Conservation (phyloP, 2,329 filamentous ascomycete species). For the Xylaria arbuscula region DNA sequence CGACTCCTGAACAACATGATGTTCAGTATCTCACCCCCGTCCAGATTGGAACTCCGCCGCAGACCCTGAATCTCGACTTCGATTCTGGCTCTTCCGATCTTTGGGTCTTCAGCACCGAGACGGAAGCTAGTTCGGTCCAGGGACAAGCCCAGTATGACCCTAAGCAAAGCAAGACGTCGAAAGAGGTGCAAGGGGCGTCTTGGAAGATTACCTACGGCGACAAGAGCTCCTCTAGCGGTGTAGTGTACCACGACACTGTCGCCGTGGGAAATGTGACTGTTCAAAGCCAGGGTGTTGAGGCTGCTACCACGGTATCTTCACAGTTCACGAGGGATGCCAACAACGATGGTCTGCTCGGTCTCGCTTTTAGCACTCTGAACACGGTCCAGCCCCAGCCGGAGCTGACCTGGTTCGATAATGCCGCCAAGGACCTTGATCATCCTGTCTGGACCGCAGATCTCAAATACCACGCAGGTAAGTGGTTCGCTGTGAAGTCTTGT, state of each 20-base stretch:
- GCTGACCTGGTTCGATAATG: slow-evolving; percentile 52
- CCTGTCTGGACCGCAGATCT: slow-evolving; percentile 52
- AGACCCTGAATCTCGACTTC: slow-evolving; percentile 49
- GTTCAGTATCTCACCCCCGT: slow-evolving; percentile 49
- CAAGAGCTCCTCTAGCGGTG: slow-evolving; percentile 49
- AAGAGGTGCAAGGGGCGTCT: slow-evolving; percentile 41
- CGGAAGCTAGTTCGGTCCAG: slow-evolving; percentile 31
- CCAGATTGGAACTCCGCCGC: slow-evolving; percentile 48
- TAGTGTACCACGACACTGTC: slow-evolving; percentile 50
- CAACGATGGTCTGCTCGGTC: slow-evolving; percentile 50
- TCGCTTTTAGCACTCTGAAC: slow-evolving; percentile 51
- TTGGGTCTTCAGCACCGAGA: slow-evolving; percentile 50
- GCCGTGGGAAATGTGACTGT: slow-evolving; percentile 47
- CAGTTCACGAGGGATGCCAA: slow-evolving; percentile 48
- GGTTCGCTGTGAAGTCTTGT: neutral
- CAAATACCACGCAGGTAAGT: slow-evolving; percentile 42
- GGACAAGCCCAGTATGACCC: slow-evolving; percentile 48
- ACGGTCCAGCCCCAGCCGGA: slow-evolving; percentile 44
- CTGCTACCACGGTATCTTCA: slow-evolving; percentile 43
- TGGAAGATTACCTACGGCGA: slow-evolving; percentile 52
- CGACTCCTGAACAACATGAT: slow-evolving; percentile 45
- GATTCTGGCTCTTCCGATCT: slow-evolving; percentile 51
- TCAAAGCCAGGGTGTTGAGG: slow-evolving; percentile 49
- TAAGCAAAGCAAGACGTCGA: slow-evolving; percentile 42
- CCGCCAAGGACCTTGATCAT: slow-evolving; percentile 42